Conservation (phyloP, 352 stramenopile genomes). For the Pythium biforme region DNA sequence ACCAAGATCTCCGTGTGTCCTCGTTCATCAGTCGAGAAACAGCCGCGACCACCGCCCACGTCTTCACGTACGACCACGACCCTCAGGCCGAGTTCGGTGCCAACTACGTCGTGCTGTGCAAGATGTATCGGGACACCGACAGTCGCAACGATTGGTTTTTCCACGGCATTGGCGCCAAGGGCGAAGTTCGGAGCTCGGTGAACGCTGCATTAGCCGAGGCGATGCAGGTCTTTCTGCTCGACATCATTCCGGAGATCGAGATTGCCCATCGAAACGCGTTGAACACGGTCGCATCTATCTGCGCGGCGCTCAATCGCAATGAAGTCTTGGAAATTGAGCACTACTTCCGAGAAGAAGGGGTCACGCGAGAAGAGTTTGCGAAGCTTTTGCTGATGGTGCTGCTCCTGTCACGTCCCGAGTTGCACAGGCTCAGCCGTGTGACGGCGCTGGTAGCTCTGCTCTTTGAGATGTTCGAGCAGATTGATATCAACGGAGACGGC, state of each 20-base stretch:
- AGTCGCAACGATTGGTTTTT: conserved; percentile 40
- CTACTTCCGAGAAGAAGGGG: conserved; percentile 41
- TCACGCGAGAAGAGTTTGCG: conserved; percentile 52
- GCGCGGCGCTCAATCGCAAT: conserved; percentile 49
- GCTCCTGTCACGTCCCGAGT: conserved; percentile 39
- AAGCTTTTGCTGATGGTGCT: conserved; percentile 48
- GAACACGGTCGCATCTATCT: conserved; percentile 61
- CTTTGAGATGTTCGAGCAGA: conserved; percentile 80
- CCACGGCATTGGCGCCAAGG: conserved; percentile 36
- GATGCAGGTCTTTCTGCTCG: conserved; percentile 61
- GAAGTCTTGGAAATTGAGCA: conserved; percentile 59
- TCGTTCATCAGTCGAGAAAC: conserved; percentile 24
- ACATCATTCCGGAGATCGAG: conserved; percentile 71
- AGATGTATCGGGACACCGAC: conserved; percentile 46
- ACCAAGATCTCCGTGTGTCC: background rate
- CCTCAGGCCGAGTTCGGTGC: background rate
- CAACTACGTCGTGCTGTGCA: conserved; percentile 52
- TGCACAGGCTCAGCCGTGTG: conserved; percentile 34
- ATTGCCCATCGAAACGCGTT: conserved; percentile 60
- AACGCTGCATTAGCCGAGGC: conserved; percentile 41
- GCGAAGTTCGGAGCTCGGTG: conserved; percentile 43
- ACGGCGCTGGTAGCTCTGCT: conserved; percentile 44
- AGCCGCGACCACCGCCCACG: background rate
- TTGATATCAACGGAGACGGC: conserved; percentile 82
- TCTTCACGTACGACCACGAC: conserved; percentile 33